Percentiles rank a stretch among this genome's conserved stretches.
Evolutionary conservation across 495 filamentous ascomycete species (phyloP).

Genomic region (Articulospora tetracladia): DNA sequence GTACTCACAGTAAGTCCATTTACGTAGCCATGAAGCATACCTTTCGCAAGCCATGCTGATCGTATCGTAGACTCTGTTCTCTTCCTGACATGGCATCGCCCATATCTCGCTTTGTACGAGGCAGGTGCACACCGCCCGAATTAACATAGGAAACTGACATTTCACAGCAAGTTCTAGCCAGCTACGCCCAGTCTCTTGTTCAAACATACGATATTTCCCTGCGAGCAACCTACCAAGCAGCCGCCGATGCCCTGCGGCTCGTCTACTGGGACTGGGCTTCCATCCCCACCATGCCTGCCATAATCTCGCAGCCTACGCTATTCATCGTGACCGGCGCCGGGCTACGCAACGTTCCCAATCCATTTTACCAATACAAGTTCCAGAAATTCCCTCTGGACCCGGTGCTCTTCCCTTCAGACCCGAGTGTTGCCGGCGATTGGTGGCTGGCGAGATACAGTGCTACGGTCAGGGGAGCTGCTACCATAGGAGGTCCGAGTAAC

Average conservation of each 20-base stretch:
- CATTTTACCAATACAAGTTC: constrained; percentile 34
- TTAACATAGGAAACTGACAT: neutral
- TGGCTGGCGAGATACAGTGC: neutral
- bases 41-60: neutral
- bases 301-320: constrained; percentile 32
- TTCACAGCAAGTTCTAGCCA: constrained; percentile 24
- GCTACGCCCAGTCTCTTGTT: constrained; percentile 42
- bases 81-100: constrained; percentile 46
- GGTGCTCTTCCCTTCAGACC: constrained; percentile 9
- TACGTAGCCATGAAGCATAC: constrained; percentile 21
- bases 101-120: constrained; percentile 44
- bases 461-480: constrained; percentile 1
- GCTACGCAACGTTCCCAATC: constrained; percentile 30
- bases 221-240: constrained; percentile 25
- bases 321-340: constrained; percentile 35
- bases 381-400: constrained; percentile 16
- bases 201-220: constrained; percentile 42
- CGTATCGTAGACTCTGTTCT: constrained; percentile 23
- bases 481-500: neutral
- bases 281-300: constrained; percentile 31
- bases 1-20: constrained; percentile 34
- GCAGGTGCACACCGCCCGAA: neutral
- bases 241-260: constrained; percentile 44
- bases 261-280: constrained; percentile 58
- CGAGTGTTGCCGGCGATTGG: neutral